A percentile compares a stretch with the other conserved stretches of the same genome.
Conservation (phyloP, 1,139 yeast species). For the Kodamaea derodonti region DNA sequence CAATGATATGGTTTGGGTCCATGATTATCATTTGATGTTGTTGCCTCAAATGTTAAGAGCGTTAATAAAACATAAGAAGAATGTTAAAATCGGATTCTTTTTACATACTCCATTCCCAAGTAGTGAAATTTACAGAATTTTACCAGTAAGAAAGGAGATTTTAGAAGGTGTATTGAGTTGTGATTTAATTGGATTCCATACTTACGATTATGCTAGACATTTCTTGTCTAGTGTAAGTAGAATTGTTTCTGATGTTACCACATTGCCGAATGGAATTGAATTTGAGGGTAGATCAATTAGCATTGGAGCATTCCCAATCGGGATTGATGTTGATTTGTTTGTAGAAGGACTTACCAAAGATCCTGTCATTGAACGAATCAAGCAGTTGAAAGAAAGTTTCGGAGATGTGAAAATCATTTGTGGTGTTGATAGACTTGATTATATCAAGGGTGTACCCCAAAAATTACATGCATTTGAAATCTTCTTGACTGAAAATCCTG, state of each 20-base stretch:
- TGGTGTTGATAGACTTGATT: slow-evolving; percentile 93
- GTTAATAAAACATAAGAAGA: slow-evolving; percentile 49
- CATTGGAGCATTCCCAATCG: slow-evolving; percentile 97
- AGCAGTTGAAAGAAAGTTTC: slow-evolving; percentile 57
- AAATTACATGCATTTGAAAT: slow-evolving; percentile 94
- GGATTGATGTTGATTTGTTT: slow-evolving; percentile 92
- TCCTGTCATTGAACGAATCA: slow-evolving; percentile 62
- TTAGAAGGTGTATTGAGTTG: slow-evolving; percentile 89
- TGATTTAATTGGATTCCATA: slow-evolving; percentile 95
- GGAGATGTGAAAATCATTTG: slow-evolving; percentile 79
- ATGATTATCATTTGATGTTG: slow-evolving; percentile 95
- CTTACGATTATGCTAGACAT: slow-evolving; percentile 99
- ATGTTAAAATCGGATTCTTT: slow-evolving; percentile 85
- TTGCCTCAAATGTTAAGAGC: slow-evolving; percentile 85
- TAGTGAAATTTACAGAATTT: slow-evolving; percentile 88
- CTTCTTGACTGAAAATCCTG: slow-evolving; percentile 88
- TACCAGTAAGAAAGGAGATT: slow-evolving; percentile 93
- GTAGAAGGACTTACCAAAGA: slow-evolving; percentile 69
- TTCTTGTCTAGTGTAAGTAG: slow-evolving; percentile 89
- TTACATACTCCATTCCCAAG: slow-evolving; percentile 98
- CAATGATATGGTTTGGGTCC: slow-evolving; percentile 94
- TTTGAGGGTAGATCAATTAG: slow-evolving; percentile 73
- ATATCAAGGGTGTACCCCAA: slow-evolving; percentile 97
- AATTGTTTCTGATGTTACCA: slow-evolving; percentile 67
- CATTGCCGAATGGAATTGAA: slow-evolving; percentile 88